Percentiles rank a stretch among this genome's conserved stretches.
Conservation (phyloP, 2,329 filamentous ascomycete genomes). For the Neofusicoccum kwambonambiense region DNA sequence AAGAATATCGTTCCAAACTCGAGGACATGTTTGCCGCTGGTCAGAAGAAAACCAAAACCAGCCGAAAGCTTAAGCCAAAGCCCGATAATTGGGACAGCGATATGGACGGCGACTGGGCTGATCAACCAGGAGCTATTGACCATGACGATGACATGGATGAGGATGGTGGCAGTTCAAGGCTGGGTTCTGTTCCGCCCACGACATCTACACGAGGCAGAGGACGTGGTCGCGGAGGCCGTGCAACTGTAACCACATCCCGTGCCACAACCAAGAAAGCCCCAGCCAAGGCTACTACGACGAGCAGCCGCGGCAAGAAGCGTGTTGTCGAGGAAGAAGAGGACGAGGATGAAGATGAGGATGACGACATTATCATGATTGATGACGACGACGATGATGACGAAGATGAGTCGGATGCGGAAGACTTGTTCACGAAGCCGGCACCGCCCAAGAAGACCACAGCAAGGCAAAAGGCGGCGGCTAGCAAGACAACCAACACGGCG, state of each 20-base stretch:
- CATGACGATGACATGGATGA: constrained; percentile 48
- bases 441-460: constrained; percentile 23
- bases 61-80: constrained; percentile 65
- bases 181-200: constrained; percentile 34
- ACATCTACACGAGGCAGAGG: constrained; percentile 48
- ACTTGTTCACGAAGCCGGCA: constrained; percentile 37
- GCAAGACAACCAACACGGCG: constrained; percentile 25
- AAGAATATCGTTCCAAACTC: constrained; percentile 65
- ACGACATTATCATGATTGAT: constrained; percentile 40
- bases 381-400: constrained; percentile 50
- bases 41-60: constrained; percentile 55
- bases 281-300: constrained; percentile 28
- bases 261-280: constrained; percentile 35
- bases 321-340: constrained; percentile 38
- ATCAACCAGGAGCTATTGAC: constrained; percentile 67
- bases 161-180: constrained; percentile 24
- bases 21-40: constrained; percentile 72
- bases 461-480: constrained; percentile 29
- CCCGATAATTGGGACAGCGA: constrained; percentile 88
- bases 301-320: constrained; percentile 40
- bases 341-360: constrained; percentile 36
- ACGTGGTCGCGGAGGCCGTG: constrained; percentile 42
- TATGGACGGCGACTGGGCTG: constrained; percentile 80
- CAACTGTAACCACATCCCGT: constrained; percentile 38
- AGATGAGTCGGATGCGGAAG: constrained; percentile 26